Base-by-base conservation (phyloP, 768 basidiomycete species). In the Mycena polygramma region DNA sequence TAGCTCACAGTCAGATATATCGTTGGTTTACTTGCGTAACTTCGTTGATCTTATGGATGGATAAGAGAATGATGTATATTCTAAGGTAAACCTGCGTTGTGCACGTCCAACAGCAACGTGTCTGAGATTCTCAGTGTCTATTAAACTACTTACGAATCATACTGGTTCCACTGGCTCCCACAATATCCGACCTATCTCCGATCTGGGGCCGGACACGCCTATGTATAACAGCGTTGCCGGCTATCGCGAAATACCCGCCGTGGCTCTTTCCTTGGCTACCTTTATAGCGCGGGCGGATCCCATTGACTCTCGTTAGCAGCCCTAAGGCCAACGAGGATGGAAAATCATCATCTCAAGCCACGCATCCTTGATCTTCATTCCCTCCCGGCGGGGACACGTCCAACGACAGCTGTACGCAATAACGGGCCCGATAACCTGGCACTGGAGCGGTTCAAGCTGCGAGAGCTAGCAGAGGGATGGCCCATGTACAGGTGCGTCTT, bases 381-480 rank as follows among this genome's bases (percentile, higher is more conserved):
- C 19, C 69, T 76, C 6, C 75, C 73, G 6, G 54, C 71, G 22
- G 75, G 74, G 1, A 73, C 69, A 19, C 75, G 65, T 24, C 75
- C 75, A 14, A 68, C 68, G n/a, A 59, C 71, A 49, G 75, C 75
- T 5, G 48, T 76, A 17, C 75, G 75, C 36, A 76, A 76, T 45
- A 76, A 76, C 36, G 75, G 75, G 4, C 75, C 73, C 30, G 51
- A 73, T 54, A 51, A 74, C 19, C 37, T 76, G 30, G 75, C 52
- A 2, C 35, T 76, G 17, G 71, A 76, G 26, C 71, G 75, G 10
- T 76, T 76, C 53, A 76, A 74, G 46, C 64, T 76, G 14, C 70
- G 75, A 15, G 75, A 76, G 61, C 71, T 76, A 11, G 75, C 75
- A 13, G 75, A 76, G 66, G 75, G 75, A 9, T 76, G 75, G 75